Percentiles rank a stretch among this genome's conserved stretches.
Conservation (phyloP, 116 monocot genomes). For the Cymodocea nodosa region DNA sequence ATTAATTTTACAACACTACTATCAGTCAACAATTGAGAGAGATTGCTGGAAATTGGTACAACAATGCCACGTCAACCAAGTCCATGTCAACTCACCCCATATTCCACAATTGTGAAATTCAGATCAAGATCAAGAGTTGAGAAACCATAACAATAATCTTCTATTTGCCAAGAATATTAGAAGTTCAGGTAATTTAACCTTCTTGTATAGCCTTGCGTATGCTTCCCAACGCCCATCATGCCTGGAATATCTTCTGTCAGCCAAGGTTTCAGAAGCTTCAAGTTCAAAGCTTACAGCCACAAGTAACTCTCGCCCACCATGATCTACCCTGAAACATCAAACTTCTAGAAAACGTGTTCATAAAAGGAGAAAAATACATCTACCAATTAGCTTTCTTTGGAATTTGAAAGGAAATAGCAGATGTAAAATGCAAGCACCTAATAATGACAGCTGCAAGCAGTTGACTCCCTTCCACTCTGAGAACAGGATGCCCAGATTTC, state of each 20-base stretch:
- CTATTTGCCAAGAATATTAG: too few species aligned
- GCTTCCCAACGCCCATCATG: constrained; percentile 71
- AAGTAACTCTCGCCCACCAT: constrained; percentile 75
- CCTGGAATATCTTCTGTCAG: constrained; percentile 60
- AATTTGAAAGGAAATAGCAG: background rate
- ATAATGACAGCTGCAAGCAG: constrained; percentile 76
- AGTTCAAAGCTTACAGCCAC: constrained; percentile 86
- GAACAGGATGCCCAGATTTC: constrained; percentile 82
- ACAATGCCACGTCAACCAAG: too few species aligned
- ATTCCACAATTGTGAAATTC: too few species aligned
- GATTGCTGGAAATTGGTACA: too few species aligned
- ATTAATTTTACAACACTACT: too few species aligned
- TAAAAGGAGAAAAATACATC: background rate
- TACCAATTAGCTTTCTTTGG: background rate
- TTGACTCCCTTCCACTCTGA: constrained; percentile 80
- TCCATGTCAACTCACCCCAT: too few species aligned
- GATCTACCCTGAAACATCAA: constrained; percentile 49
- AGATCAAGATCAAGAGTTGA: too few species aligned
- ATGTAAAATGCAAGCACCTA: constrained; percentile 26
- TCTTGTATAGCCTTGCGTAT: constrained; percentile 79
- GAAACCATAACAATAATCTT: too few species aligned
- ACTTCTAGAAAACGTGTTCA: background rate
- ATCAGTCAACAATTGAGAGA: too few species aligned
- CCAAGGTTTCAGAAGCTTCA: constrained; percentile 74
- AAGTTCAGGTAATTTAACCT: constrained; percentile 18